phyloP scores from a whole-genome alignment of 163 green algal genomes.

The Scenedesmus sp. region DNA sequence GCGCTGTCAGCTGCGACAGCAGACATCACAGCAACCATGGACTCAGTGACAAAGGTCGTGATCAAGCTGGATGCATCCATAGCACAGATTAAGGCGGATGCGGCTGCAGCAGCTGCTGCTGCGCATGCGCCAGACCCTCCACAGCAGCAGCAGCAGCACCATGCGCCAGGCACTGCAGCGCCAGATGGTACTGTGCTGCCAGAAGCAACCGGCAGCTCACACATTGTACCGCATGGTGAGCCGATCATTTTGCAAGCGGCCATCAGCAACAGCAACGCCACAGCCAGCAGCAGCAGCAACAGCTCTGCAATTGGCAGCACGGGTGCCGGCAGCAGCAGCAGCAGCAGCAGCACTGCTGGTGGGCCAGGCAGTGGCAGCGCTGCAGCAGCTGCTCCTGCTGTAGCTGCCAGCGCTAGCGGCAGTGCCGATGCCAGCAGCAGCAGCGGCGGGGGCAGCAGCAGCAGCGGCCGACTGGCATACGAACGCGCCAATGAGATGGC shows the following conservation, averaged over 20 bases:
- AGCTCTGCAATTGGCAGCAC: neutral
- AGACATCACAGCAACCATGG: slow-evolving; percentile 53
- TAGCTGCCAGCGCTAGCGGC: neutral
- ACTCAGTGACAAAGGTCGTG: slow-evolving; percentile 51
- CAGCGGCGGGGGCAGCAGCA: neutral
- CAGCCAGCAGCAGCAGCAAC: neutral
- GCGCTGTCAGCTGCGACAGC: slow-evolving; percentile 35
- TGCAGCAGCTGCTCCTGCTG: slow-evolving; percentile 19
- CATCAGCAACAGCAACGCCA: neutral
- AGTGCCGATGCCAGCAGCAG: neutral
- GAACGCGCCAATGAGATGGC: slow-evolving; percentile 62
- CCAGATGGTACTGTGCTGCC: slow-evolving; percentile 17
- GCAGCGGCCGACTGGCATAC: neutral
- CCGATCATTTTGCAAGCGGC: neutral
- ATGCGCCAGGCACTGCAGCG: neutral
- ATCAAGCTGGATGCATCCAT: slow-evolving; percentile 52
- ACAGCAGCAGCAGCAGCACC: slow-evolving; percentile 2
- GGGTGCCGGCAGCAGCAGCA: neutral
- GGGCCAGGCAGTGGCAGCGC: neutral
- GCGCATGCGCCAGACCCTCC: neutral
- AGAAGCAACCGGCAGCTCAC: slow-evolving; percentile 19
- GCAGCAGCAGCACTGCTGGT: neutral
- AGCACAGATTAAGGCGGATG: slow-evolving; percentile 34
- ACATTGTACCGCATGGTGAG: slow-evolving; percentile 17
- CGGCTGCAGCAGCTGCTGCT: slow-evolving; percentile 14